Conservation (phyloP, 2,329 filamentous ascomycete genomes). For the Bimuria novae-zelandiae region DNA sequence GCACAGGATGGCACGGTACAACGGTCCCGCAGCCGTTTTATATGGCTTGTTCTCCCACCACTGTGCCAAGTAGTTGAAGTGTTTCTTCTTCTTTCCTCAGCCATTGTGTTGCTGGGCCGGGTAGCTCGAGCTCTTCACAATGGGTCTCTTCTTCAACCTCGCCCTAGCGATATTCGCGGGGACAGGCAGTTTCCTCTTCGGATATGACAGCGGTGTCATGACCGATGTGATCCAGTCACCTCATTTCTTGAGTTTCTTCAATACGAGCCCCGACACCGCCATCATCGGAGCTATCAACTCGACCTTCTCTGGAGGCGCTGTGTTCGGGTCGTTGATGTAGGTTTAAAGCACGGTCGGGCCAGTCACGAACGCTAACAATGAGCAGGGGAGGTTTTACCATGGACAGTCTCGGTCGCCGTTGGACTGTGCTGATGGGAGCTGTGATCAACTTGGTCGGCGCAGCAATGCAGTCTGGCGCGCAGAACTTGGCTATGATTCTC, state of each 20-base stretch:
- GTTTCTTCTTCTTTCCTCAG: neutral
- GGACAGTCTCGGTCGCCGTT: slow-evolving; percentile 64
- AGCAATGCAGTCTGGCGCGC: slow-evolving; percentile 62
- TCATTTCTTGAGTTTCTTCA: slow-evolving; percentile 63
- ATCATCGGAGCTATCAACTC: slow-evolving; percentile 67
- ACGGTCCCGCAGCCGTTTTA: neutral
- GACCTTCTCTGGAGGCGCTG: slow-evolving; percentile 64
- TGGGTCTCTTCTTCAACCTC: slow-evolving; percentile 52
- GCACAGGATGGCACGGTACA: neutral
- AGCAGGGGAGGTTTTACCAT: slow-evolving; percentile 59
- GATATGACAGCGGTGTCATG: slow-evolving; percentile 48
- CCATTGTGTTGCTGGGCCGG: neutral
- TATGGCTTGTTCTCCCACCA: neutral
- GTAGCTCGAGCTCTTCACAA: slow-evolving; percentile 20
- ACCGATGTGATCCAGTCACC: slow-evolving; percentile 60
- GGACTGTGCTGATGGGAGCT: slow-evolving; percentile 64
- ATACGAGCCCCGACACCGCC: slow-evolving; percentile 54
- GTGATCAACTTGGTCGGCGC: slow-evolving; percentile 63
- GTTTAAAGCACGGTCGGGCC: slow-evolving; percentile 9
- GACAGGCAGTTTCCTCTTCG: slow-evolving; percentile 51
- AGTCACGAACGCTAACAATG: neutral
- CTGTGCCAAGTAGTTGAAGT: neutral
- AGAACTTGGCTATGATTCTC: slow-evolving; percentile 61
- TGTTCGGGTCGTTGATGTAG: slow-evolving; percentile 58
- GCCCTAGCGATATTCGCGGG: slow-evolving; percentile 50